Evolutionary conservation across 1,284 basidiomycete species (phyloP).

Genomic region (Retiboletus flavoniger): DNA sequence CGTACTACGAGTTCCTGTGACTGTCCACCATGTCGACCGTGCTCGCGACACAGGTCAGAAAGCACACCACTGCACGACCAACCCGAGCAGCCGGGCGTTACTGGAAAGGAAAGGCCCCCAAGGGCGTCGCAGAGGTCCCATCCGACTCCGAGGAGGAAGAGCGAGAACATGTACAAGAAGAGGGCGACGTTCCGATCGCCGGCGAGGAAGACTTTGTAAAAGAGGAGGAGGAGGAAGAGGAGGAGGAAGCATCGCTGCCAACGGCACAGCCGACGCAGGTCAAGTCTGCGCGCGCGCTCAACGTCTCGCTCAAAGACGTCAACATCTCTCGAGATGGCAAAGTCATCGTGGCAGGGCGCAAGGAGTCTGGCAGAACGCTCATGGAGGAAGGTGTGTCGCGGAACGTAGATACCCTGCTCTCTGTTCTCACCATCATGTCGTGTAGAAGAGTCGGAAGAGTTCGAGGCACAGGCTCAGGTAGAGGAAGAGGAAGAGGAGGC

Average conservation of each 20-base stretch:
- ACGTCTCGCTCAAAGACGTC: constrained; percentile 70
- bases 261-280: constrained; percentile 33
- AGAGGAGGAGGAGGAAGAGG: constrained; percentile 47
- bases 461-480: constrained; percentile 33
- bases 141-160: constrained; percentile 68
- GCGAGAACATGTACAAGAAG: constrained; percentile 49
- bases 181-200: constrained; percentile 57
- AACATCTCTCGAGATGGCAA: constrained; percentile 75
- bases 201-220: constrained; percentile 50
- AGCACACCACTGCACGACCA: constrained; percentile 69
- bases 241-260: constrained; percentile 44
- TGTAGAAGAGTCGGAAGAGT: constrained; percentile 46
- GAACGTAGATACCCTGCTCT: background rate
- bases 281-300: constrained; percentile 55
- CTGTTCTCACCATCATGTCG: constrained; percentile 14
- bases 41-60: constrained; percentile 44
- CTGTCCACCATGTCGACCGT: constrained; percentile 30
- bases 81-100: constrained; percentile 74
- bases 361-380: constrained; percentile 69
- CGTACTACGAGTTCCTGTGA: background rate
- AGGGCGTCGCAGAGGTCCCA: constrained; percentile 57
- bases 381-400: constrained; percentile 44
- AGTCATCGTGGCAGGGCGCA: constrained; percentile 71
- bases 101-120: constrained; percentile 83
- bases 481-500: constrained; percentile 46